These are phyloP conservation scores for Cubamyces lactineus DNA, from an alignment of 768 basidiomycete genomes.

Conservation along the genomic window DNA sequence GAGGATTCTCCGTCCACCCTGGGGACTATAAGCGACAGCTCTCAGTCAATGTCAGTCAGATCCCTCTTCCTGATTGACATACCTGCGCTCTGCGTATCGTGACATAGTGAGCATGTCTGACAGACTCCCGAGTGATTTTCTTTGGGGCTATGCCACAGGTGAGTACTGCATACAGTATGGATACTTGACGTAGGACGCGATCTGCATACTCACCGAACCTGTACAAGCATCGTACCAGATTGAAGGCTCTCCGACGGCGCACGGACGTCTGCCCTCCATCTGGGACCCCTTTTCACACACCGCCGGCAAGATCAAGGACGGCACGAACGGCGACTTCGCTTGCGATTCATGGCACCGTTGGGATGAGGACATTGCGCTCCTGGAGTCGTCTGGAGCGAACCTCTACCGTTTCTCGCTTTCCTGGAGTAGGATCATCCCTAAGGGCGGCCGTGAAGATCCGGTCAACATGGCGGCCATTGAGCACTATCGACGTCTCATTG, in stretches of 20 bases:
- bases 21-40: no score
- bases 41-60: no score
- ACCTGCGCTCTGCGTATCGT: no score
- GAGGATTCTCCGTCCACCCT: no score
- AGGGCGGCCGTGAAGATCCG: conserved; percentile 48
- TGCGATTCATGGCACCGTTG: conserved; percentile 51
- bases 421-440: conserved; percentile 59
- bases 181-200: background rate
- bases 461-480: conserved; percentile 49
- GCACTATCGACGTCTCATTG: conserved; percentile 50
- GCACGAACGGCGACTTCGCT: conserved; percentile 47
- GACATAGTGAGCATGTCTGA: background rate
- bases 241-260: conserved; percentile 47
- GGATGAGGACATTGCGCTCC: conserved; percentile 47
- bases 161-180: conserved; percentile 25
- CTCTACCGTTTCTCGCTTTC: conserved; percentile 56
- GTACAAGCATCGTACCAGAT: conserved; percentile 49
- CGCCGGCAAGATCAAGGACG: conserved; percentile 48
- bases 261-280: conserved; percentile 45
- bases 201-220: background rate
- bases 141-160: conserved; percentile 76
- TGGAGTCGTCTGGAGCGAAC: conserved; percentile 50
- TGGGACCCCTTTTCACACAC: conserved; percentile 54
- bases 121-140: conserved; percentile 55
- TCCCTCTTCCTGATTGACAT: no score